Base-by-base conservation (phyloP, 176 grass and related monocot genomes). In the Hsuehochloa calcarea region DNA sequence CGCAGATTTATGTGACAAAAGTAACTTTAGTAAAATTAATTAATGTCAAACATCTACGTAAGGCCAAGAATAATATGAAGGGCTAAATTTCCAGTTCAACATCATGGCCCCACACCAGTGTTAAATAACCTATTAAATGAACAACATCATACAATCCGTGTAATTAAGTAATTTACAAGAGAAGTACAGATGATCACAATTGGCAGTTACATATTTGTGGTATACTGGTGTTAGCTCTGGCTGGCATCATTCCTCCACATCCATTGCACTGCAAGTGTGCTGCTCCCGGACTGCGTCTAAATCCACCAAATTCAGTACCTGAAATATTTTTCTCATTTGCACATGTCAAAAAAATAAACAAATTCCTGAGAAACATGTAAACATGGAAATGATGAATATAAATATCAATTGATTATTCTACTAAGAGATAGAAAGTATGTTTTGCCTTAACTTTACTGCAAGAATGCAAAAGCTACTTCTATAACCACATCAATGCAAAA, bases 221-320 rank as follows among this genome's bases (percentile, higher is more conserved):
- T 86, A 91, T 83, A 82, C 15, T 88, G 23, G 86, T 79, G 80
- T 88, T 80, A 81, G 91, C 84, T 89, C 96, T 92, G 39, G 84
- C 78, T 76, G 96, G 93, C 90, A 99, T 96, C 88, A 89, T 78
- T 62, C 83, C 88, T 80, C 90, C 84, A 86, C 93, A 96, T 70
- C 77, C 91, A 72, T 88, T 71, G 79, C 96, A 99, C n/a, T 92
- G 88, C 78, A 92, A 89, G 66, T 99, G 96, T 40, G 84, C 50
- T 77, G 90, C 89, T 82, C 88, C 78, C 23, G 78, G 49, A 39
- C 80, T 94, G 80, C 96, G 94, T 91, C 91, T 91, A 88, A 92
- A 99, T 80, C 96, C 96, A 94, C 75, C 74, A 90, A 96, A 81
- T 88, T 94, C 91, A 61, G 41, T 84, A 10, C 90, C 96, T 99